Evolutionary conservation across 768 basidiomycete genomes (phyloP).

Genomic region (Stropharia rugosoannulata): DNA sequence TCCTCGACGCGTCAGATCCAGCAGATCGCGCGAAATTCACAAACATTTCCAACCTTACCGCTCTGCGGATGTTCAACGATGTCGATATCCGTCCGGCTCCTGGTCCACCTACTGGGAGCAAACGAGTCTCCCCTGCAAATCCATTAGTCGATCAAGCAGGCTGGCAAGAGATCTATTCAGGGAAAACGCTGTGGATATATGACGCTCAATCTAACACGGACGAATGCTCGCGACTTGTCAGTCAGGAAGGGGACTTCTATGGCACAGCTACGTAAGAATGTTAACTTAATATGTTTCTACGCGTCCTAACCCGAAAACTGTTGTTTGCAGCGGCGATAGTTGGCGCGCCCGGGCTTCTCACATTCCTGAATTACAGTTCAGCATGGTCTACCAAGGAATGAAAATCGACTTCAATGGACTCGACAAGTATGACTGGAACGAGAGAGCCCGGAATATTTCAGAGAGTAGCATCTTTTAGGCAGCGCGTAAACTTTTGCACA

Average conservation of each 20-base stretch:
- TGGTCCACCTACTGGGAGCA: constrained; percentile 39
- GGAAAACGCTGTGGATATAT: constrained; percentile 75
- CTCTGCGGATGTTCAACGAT: constrained; percentile 70
- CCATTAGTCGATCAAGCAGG: constrained; percentile 60
- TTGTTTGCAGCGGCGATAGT: constrained; percentile 63
- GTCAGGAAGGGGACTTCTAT: constrained; percentile 59
- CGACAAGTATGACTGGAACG: constrained; percentile 68
- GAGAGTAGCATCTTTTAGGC: constrained; percentile 37
- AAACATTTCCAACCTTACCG: constrained; percentile 61
- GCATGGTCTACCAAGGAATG: constrained; percentile 57
- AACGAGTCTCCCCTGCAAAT: constrained; percentile 48
- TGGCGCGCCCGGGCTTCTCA: constrained; percentile 75
- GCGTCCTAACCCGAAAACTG: background rate
- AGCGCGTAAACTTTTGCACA: too few species aligned
- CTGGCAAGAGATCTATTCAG: constrained; percentile 73
- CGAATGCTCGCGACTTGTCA: constrained; percentile 66
- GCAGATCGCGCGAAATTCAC: constrained; percentile 40
- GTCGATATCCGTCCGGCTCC: constrained; percentile 63
- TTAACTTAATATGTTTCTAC: constrained; percentile 10
- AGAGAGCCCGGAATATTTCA: constrained; percentile 63
- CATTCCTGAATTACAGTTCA: constrained; percentile 72
- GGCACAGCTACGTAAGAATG: constrained; percentile 72
- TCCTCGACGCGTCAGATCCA: constrained; percentile 45
- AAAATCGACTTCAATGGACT: constrained; percentile 75
- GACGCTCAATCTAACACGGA: constrained; percentile 66